These are phyloP conservation scores for Colletotrichum coccodes DNA, from an alignment of 2,329 filamentous ascomycete species.

Conservation along the genomic window DNA sequence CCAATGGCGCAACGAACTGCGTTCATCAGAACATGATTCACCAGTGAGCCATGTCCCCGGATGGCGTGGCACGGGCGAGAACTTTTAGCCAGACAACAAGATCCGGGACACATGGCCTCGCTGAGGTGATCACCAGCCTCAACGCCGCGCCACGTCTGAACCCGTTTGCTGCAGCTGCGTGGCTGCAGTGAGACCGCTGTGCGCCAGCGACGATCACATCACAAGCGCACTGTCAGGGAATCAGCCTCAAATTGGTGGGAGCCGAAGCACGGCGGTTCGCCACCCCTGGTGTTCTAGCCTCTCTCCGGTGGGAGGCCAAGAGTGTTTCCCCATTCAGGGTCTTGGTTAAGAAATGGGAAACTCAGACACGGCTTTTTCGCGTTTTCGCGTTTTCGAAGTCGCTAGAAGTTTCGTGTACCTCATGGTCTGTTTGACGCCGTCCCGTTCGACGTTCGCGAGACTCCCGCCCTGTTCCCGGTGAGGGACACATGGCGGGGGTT, in stretches of 20 bases:
- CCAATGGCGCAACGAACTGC: not conserved
- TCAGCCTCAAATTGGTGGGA: constrained; percentile 21
- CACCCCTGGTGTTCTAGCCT: not conserved
- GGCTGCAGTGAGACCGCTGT: not conserved
- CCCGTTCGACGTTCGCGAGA: not conserved
- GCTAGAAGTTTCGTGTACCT: constrained; percentile 13
- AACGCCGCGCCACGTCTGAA: not conserved
- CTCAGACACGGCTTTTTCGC: constrained; percentile 1
- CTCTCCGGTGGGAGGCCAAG: constrained; percentile 1
- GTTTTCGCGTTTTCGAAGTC: constrained; percentile 20
- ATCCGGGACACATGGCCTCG: constrained; percentile 3
- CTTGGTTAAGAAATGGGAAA: not conserved
- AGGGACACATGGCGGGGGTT: not conserved
- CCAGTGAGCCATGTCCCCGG: not conserved
- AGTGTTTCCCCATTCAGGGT: constrained; percentile 17
- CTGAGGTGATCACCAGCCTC: constrained; percentile 11
- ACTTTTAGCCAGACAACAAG: constrained; percentile 5
- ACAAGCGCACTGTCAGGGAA: not conserved
- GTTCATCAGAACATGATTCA: not conserved
- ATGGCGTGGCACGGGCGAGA: not conserved
- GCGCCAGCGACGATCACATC: constrained; percentile 2
- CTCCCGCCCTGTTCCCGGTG: not conserved
- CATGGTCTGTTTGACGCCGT: not conserved
- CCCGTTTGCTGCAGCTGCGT: not conserved
- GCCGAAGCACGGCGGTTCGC: constrained; percentile 1